Evolutionary conservation across 2,329 filamentous ascomycete genomes (phyloP).

Genomic region (Plenodomus tracheiphilus): DNA sequence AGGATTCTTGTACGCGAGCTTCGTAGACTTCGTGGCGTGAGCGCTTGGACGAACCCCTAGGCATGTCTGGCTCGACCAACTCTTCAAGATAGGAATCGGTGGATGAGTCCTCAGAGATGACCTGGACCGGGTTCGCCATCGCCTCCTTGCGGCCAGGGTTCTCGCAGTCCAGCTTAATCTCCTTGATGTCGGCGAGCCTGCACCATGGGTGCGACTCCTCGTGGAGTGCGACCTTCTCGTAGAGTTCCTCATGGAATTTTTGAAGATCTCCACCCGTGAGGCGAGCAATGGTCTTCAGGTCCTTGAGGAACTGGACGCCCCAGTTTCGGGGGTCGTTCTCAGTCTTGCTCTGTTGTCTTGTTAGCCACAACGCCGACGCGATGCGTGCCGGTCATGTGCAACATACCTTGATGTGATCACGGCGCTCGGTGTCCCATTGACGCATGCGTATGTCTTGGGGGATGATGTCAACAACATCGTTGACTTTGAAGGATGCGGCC

Average conservation of each 20-base stretch:
- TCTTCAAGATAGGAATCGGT: conserved; percentile 37
- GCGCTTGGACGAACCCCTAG: conserved; percentile 19
- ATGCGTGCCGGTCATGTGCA: background rate
- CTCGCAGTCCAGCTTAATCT: conserved; percentile 35
- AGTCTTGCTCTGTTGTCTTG: conserved; percentile 14
- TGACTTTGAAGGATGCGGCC: conserved; percentile 27
- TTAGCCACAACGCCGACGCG: background rate
- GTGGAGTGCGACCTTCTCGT: conserved; percentile 28
- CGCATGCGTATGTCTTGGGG: conserved; percentile 43
- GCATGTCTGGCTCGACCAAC: conserved; percentile 29
- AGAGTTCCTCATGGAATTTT: conserved; percentile 30
- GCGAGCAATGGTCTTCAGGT: conserved; percentile 36
- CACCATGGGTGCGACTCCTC: conserved; percentile 37
- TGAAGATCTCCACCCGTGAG: conserved; percentile 30
- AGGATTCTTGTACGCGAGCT: conserved; percentile 23
- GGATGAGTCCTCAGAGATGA: conserved; percentile 21
- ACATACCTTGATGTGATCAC: conserved; percentile 35
- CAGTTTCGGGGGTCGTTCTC: conserved; percentile 43
- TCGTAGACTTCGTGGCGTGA: conserved; percentile 34
- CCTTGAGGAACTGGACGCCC: conserved; percentile 43
- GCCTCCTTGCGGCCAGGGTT: conserved; percentile 16
- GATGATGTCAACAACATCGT: conserved; percentile 31
- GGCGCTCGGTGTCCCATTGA: conserved; percentile 40
- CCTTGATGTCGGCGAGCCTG: conserved; percentile 35
- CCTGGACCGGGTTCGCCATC: conserved; percentile 4